Conservation (phyloP, 768 basidiomycete genomes). For the Pleurotus tuoliensis region DNA sequence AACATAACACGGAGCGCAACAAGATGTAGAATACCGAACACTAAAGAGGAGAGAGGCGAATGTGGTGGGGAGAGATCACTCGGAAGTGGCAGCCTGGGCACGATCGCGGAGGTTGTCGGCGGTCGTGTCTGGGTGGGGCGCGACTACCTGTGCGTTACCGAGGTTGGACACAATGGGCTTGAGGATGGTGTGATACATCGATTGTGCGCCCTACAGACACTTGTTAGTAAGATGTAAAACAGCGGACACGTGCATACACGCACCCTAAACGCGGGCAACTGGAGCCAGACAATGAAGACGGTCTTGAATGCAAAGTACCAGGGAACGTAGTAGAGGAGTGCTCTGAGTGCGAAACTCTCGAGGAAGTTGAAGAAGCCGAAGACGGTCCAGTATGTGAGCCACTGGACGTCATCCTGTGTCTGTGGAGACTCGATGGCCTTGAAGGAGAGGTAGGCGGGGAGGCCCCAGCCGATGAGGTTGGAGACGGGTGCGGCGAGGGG, state of each 20-base stretch:
- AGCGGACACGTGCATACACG: constrained; percentile 27
- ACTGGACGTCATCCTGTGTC: constrained; percentile 84
- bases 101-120: constrained; percentile 28
- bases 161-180: constrained; percentile 77
- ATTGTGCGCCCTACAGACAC: constrained; percentile 78
- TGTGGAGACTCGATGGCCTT: constrained; percentile 89
- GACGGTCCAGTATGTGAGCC: constrained; percentile 97
- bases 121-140: constrained; percentile 45
- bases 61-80: not conserved
- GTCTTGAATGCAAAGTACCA: constrained; percentile 97
- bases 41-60: not conserved
- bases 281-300: constrained; percentile 86
- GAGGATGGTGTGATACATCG: constrained; percentile 69
- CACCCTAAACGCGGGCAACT: constrained; percentile 81
- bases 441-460: constrained; percentile 95
- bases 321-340: constrained; percentile 88
- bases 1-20: too few species aligned
- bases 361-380: constrained; percentile 93
- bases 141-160: constrained; percentile 38
- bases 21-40: too few species aligned
- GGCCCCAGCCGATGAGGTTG: constrained; percentile 90
- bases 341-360: constrained; percentile 78
- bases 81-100: not conserved
- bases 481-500: constrained; percentile 89
- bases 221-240: constrained; percentile 1